Evolutionary conservation across 371 early-diverging fungal species (phyloP).

Genomic region (Rhizopus sp.): DNA sequence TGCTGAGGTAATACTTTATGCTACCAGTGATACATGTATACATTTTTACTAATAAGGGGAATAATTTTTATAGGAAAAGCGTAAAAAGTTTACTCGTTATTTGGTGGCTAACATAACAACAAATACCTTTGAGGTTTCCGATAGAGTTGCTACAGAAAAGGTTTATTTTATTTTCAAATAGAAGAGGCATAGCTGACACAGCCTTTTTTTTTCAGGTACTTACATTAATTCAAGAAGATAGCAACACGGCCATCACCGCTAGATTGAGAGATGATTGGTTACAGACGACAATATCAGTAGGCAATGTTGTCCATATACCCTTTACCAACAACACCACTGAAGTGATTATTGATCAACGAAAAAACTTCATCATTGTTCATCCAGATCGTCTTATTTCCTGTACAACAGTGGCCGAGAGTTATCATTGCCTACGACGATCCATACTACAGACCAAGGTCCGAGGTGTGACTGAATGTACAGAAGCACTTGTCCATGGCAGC

Average conservation of each 20-base stretch:
- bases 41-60: not conserved
- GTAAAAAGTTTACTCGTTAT: conserved; percentile 15
- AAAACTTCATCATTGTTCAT: conserved; percentile 66
- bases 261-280: conserved; percentile 51
- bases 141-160: conserved; percentile 14
- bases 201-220: conserved; percentile 16
- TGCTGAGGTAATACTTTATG: not conserved
- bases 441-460: conserved; percentile 70
- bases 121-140: conserved; percentile 1
- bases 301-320: conserved; percentile 60
- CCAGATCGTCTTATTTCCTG: conserved; percentile 83
- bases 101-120: conserved; percentile 8
- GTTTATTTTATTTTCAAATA: not conserved
- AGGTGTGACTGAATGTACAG: conserved; percentile 46
- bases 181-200: not conserved
- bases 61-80: conserved; percentile 2
- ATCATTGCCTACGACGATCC: conserved; percentile 73
- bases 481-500: conserved; percentile 74
- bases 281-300: conserved; percentile 38
- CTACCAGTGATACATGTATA: not conserved
- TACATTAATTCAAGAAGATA: conserved; percentile 22
- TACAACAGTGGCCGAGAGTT: conserved; percentile 76
- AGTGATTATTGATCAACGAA: conserved; percentile 51
- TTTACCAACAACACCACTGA: conserved; percentile 9
- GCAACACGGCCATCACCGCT: conserved; percentile 12